Base-by-base conservation (phyloP, 805 yeast species). In the Pichia thaimueangensis region DNA sequence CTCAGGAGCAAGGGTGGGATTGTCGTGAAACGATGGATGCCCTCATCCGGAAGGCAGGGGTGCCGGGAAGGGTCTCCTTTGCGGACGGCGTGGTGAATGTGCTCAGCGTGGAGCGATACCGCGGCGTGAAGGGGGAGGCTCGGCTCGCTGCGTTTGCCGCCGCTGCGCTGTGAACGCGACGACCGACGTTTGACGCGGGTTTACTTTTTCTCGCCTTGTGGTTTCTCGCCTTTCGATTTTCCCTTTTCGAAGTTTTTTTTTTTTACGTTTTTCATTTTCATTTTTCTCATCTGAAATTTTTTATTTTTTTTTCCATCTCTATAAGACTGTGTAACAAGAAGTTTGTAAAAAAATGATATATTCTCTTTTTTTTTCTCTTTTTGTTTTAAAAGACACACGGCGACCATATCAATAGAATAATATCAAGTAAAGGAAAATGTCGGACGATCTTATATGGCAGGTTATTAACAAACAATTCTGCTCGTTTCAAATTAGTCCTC, bases 391-490 rank as follows among this genome's bases (percentile, higher is more conserved):
- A n/a, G n/a, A n/a, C n/a, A n/a, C n/a, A n/a, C n/a, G n/a, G n/a
- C n/a, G n/a, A n/a, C n/a, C n/a, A n/a, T n/a, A n/a, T n/a, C n/a
- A n/a, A n/a, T n/a, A n/a, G n/a, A n/a, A n/a, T n/a, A 29, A 29
- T 15, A 31, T 10, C 7, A 32, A 17, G 3, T 6, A 32, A 17
- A 9, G 22, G 11, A 43, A 5, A 12, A 49, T 49, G 52, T 49
- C 52, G 5, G 52, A 49, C 21, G 44, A 91, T 76, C 82, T 93
- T 53, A 86, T 93, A 58, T 93, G 99, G 99, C 94, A 86, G 69
- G 93, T 91, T 47, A 86, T 93, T 55, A 88, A 89, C 68, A 88
- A 86, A 62, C 91, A 87, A 61, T 93, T 91, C 60, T 93, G 98
- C 70, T 86, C 98, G 19, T 93, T 84, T 70, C 91, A 91, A 65